Conservation (phyloP, 768 basidiomycete species). For the Mycena galericulata region DNA sequence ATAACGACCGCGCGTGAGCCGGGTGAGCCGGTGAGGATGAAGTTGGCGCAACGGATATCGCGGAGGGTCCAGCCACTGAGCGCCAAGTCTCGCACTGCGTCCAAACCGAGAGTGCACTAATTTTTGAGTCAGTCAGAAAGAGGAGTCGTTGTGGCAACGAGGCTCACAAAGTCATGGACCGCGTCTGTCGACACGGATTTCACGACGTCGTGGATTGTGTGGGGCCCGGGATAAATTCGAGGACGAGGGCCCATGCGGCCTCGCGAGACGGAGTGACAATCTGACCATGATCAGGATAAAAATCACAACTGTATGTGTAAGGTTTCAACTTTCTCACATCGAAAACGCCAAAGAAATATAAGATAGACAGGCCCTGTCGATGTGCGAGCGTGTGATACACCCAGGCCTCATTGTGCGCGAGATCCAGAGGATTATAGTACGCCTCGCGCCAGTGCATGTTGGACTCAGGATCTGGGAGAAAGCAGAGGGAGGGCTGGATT, state of each 20-base stretch:
- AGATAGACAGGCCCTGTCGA: conserved; percentile 9
- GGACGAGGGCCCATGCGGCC: conserved; percentile 16
- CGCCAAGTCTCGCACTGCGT: conserved; percentile 8
- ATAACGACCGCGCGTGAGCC: conserved; percentile 5
- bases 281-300: conserved; percentile 4
- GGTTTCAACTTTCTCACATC: not conserved
- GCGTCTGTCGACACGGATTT: conserved; percentile 1
- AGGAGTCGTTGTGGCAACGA: not conserved
- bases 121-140: not conserved
- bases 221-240: conserved; percentile 17
- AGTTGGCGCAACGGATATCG: conserved; percentile 8
- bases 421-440: not conserved
- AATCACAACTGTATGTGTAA: not conserved
- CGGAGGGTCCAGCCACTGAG: conserved; percentile 12
- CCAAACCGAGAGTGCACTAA: conserved; percentile 16
- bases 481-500: conserved; percentile 6
- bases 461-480: not conserved
- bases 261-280: conserved; percentile 18
- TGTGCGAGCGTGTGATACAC: conserved; percentile 4
- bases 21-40: conserved; percentile 4
- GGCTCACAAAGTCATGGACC: conserved; percentile 16
- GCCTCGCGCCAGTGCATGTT: not conserved
- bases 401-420: conserved; percentile 15
- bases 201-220: conserved; percentile 11
- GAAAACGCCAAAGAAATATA: conserved; percentile 12